Base-by-base conservation (phyloP, 768 basidiomycete species). In the Naganishia onofrii region DNA sequence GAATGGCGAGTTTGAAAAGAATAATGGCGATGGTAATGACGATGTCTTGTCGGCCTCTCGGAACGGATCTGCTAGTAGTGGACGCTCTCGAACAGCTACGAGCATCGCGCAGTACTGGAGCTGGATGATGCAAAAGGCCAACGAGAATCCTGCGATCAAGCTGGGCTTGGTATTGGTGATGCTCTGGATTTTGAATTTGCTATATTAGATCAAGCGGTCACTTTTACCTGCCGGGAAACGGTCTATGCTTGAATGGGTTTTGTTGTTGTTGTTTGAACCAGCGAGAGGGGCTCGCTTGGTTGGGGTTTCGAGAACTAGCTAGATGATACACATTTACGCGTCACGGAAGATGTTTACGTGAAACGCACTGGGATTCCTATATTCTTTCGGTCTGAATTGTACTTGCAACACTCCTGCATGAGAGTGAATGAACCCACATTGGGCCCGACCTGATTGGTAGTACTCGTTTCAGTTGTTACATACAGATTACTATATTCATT, bases 181-280 rank as follows among this genome's bases (percentile, higher is more conserved):
- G 1, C 84, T 91, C 83, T 91, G 90, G 90, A 67, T 85, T 38
- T 75, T 86, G 56, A 92, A 91, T 76, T 74, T 86, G 55, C 75
- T 89, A 12, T 90, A 80, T 55, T 80, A 56, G 54, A 68, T 38
- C 36, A 51, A 51, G 48, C 21, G 4, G 48, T 23, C 21, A 23
- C 48, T 23, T 51, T 46, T 36, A 36, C 5, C 46, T 46, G 21
- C n/a, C n/a, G 46, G 46, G 46, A 17, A 46, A 46, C 6, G 12
- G 46, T 46, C 8, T 17, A 46, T 46, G 48, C 48, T 51, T 26
- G 48, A 26, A 23, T 17, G 44, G 34, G 34, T 4, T 36, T 36
- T 36, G 6, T 36, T 12, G 34, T n/a, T n/a, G n/a, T n/a, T n/a
- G 34, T 36, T 51, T 51, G 6, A 17, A 21, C n/a, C 48, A 8